Conservation (phyloP, 192 early-diverging fungal genomes). For the Coemansia sp. region DNA sequence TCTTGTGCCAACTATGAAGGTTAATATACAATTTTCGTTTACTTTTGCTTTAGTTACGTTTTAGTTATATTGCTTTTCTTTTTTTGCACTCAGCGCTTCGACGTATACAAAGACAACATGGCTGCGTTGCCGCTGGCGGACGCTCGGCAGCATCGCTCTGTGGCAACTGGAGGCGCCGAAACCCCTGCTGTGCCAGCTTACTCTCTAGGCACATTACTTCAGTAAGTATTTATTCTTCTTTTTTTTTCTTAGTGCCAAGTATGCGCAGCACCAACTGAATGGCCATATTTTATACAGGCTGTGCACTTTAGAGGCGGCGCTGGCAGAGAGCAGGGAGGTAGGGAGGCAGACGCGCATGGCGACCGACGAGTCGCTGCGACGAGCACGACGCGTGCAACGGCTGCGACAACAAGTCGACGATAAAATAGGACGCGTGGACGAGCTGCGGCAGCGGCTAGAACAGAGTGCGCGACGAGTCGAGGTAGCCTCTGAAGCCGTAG, state of each 20-base stretch:
- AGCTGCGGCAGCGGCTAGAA: constrained; percentile 1
- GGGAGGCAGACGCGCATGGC: not conserved
- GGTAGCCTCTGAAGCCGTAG: constrained; percentile 14
- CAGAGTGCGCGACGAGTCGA: constrained; percentile 18
- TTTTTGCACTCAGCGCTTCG: too few relatives aligned
- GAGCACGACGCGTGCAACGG: not conserved
- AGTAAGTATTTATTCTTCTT: not conserved
- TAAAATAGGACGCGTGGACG: not conserved
- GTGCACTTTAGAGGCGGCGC: constrained; percentile 9
- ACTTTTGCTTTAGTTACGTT: too few relatives aligned
- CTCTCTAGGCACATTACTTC: not conserved
- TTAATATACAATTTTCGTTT: too few relatives aligned
- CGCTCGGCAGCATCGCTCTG: not conserved
- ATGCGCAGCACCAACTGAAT: too few relatives aligned
- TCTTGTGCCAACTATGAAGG: too few relatives aligned
- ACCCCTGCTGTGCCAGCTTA: not conserved
- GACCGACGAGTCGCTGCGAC: constrained; percentile 4
- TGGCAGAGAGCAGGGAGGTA: not conserved
- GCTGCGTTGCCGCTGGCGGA: too few relatives aligned
- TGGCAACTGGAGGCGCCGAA: too few relatives aligned
- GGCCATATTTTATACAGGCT: not conserved
- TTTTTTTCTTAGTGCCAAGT: not conserved
- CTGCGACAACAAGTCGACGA: constrained; percentile 5
- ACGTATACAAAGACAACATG: not conserved
- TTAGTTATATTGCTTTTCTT: not conserved